These are phyloP conservation scores for Fusarium sp. DNA, from an alignment of 2,329 filamentous ascomycete genomes.

Conservation along the genomic window DNA sequence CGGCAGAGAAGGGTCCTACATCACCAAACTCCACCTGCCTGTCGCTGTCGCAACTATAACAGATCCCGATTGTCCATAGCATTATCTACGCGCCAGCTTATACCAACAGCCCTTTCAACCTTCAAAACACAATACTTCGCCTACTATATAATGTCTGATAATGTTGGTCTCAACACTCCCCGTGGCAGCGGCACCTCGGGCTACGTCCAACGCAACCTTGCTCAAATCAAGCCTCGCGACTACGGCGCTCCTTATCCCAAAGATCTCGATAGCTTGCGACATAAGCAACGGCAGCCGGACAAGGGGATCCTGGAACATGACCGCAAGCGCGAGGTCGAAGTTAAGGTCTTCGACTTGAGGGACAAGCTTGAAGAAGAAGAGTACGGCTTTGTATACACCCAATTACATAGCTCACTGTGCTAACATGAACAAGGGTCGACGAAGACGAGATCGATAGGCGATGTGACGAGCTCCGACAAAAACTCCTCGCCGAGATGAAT, in stretches of 20 bases:
- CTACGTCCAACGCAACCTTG: slow-evolving; percentile 96
- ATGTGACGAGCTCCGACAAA: slow-evolving; percentile 57
- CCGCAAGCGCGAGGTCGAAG: slow-evolving; percentile 88
- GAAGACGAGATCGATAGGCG: slow-evolving; percentile 90
- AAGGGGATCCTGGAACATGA: slow-evolving; percentile 95
- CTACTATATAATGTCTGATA: slow-evolving; percentile 80
- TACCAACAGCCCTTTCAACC: not conserved
- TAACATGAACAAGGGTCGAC: slow-evolving; percentile 67
- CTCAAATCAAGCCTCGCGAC: slow-evolving; percentile 87
- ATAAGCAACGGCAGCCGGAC: slow-evolving; percentile 86
- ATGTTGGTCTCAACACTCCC: slow-evolving; percentile 94
- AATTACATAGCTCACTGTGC: not conserved
- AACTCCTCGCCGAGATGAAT: slow-evolving; percentile 55
- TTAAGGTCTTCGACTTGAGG: slow-evolving; percentile 90
- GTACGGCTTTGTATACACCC: slow-evolving; percentile 57
- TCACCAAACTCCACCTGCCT: slow-evolving; percentile 26
- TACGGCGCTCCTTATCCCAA: slow-evolving; percentile 80
- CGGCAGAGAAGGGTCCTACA: slow-evolving; percentile 29
- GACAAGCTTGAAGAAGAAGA: slow-evolving; percentile 93
- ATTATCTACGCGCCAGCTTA: not conserved
- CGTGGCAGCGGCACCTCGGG: slow-evolving; percentile 96
- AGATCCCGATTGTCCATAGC: slow-evolving; percentile 7
- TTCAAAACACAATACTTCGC: not conserved
- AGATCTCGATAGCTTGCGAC: slow-evolving; percentile 75
- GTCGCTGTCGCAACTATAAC: slow-evolving; percentile 14